Percentiles rank a stretch among this genome's conserved stretches.
Conservation (phyloP, 108 stramenopile species). For the Mayamaea pseudoterrestris region DNA sequence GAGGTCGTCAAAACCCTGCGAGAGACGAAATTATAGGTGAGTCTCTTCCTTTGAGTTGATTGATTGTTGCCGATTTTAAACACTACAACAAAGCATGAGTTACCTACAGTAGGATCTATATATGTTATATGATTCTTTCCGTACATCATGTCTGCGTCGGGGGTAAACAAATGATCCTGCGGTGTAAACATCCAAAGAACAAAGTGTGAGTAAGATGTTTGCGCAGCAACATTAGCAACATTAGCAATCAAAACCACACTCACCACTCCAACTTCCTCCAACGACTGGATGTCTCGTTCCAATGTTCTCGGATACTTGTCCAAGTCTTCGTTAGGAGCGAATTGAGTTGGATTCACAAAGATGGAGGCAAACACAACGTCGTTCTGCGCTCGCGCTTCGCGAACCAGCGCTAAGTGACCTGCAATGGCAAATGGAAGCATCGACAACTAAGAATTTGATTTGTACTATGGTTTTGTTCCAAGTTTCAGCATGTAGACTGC, state of each 20-base stretch:
- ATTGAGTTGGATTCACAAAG: slow-evolving; percentile 98
- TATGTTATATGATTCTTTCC: slow-evolving; percentile 55
- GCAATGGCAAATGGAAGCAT: slow-evolving; percentile 3
- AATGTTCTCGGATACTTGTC: slow-evolving; percentile 90
- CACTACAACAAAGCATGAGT: neutral
- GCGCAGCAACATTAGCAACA: neutral
- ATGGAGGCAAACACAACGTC: slow-evolving; percentile 85
- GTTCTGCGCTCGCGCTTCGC: slow-evolving; percentile 61
- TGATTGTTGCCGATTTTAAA: neutral
- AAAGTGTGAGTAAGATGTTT: neutral
- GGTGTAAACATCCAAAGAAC: neutral
- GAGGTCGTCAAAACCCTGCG: slow-evolving; percentile 67
- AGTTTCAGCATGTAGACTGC: neutral
- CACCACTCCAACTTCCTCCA: slow-evolving; percentile 61
- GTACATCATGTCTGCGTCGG: slow-evolving; percentile 58
- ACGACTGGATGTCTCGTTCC: slow-evolving; percentile 57
- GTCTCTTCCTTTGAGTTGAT: neutral
- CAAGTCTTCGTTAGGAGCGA: slow-evolving; percentile 89
- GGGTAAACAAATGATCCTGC: slow-evolving; percentile 72
- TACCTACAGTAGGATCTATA: slow-evolving; percentile 45
- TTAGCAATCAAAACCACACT: slow-evolving; percentile 11
- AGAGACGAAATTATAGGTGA: neutral
- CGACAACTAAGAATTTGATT: neutral
- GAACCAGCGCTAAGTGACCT: slow-evolving; percentile 68
- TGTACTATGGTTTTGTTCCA: neutral